A percentile compares a stretch with the other conserved stretches of the same genome.
Evolutionary conservation across 345 rosid species (phyloP).

Genomic region (Alliaria petiolata): DNA sequence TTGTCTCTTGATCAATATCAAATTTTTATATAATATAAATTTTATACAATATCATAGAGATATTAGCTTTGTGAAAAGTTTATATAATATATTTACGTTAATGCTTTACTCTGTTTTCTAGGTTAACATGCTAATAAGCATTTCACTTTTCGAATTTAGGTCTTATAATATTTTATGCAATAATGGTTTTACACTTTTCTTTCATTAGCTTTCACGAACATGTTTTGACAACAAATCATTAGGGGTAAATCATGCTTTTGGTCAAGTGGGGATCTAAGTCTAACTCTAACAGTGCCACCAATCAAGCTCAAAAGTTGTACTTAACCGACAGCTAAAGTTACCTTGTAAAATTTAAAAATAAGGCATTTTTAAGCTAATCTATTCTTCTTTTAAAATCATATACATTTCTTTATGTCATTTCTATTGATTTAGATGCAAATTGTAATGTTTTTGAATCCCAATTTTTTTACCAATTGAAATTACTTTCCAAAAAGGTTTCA

Average conservation of each 20-base stretch:
- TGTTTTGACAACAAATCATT: slow-evolving; percentile 23
- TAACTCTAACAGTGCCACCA: slow-evolving; percentile 21
- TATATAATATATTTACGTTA: neutral
- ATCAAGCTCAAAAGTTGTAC: slow-evolving; percentile 27
- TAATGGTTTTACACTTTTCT: slow-evolving; percentile 17
- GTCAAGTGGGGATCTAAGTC: slow-evolving; percentile 17
- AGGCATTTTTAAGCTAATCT: too few species aligned
- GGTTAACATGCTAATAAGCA: neutral
- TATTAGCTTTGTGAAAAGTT: too few species aligned
- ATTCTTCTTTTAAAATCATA: neutral
- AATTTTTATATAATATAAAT: too few species aligned
- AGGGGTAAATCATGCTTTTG: slow-evolving; percentile 19
- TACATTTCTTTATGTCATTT: too few species aligned
- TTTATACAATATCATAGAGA: too few species aligned
- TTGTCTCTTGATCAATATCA: neutral
- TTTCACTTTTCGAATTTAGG: neutral
- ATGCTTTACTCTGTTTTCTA: neutral
- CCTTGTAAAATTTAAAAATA: neutral
- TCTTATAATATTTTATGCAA: neutral
- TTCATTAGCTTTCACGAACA: slow-evolving; percentile 10
- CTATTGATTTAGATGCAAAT: neutral
- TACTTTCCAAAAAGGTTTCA: neutral
- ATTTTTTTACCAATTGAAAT: neutral
- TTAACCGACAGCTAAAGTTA: slow-evolving; percentile 13
- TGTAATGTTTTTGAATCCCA: too few species aligned